Evolutionary conservation across 306 rosid species (phyloP), one percentile per base, ranked within the genome.

Genomic region (Erythrophleum fordii): DNA sequence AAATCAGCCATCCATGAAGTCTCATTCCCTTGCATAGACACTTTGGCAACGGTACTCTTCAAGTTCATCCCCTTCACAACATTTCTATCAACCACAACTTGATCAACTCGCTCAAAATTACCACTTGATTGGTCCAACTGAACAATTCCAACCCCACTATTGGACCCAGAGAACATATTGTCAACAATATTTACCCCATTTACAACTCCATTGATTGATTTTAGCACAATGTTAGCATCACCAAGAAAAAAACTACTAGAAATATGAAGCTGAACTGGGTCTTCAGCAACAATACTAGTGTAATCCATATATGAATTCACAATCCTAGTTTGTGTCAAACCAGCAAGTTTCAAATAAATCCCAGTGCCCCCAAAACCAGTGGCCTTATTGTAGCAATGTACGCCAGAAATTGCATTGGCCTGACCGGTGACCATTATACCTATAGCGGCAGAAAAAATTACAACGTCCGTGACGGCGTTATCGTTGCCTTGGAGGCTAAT

Each of bases 351-450:
- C 80, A 94, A 31, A 76, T 92, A 92, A 68, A 94, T 94, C 67
- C 98, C 98, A 0, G 89, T 85, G 1, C 99, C 99, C 3, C 98
- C 99, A 66, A 95, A 93, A 11, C 87, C 90, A 6, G 90, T 56
- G 72, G 99, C 99, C 75, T 95, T 95, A 41, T 95, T 95, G 78
- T 95, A 95, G 74, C 97, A 95, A 83, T 95, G 99, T 0, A 91
- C 97, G 1, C 97, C 97, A 6, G 91, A 73, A 25, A 95, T 55
- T 10, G 65, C 65, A 35, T 95, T 95, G 28, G 99, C 98, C 37
- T 91, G 96, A 17, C 98, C 98, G 0, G 88, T 25, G 6, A 95
- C 42, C 84, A 91, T 58, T 18, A 95, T 77, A 10, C 98, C 99
- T 1, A 79, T 73, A 0, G 90, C 83, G 22, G 98, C 96, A 0